These are phyloP conservation scores for Volvox reticuliferus DNA, from an alignment of 139 green algal genomes.

Conservation along the genomic window DNA sequence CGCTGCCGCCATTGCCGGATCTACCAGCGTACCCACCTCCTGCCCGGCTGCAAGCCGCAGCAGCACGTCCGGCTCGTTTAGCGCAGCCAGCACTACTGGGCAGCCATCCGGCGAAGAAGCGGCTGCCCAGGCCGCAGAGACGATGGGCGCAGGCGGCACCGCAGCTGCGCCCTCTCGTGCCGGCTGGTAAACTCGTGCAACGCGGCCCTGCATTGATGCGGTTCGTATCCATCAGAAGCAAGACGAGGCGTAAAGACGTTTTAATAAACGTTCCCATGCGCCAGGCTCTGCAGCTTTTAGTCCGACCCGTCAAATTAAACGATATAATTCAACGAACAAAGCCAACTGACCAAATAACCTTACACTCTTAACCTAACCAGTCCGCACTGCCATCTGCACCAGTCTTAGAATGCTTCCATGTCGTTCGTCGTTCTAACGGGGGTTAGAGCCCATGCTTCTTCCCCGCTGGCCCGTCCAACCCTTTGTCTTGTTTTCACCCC, in stretches of 20 bases:
- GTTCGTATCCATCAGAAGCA: neutral
- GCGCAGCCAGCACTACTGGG: conserved; percentile 21
- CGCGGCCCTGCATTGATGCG: neutral
- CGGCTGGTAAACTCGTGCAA: conserved; percentile 40
- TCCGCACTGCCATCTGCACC: too few species aligned
- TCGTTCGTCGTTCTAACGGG: too few species aligned
- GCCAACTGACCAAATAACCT: too few species aligned
- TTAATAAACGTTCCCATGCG: too few species aligned
- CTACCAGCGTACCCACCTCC: conserved; percentile 51
- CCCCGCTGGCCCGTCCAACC: neutral
- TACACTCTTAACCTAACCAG: too few species aligned
- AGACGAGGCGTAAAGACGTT: neutral
- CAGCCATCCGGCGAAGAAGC: neutral
- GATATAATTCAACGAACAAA: too few species aligned
- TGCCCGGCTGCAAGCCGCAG: conserved; percentile 23
- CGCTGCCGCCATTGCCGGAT: conserved; percentile 33
- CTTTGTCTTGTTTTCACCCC: neutral
- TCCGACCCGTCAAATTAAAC: too few species aligned
- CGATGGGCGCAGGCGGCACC: neutral
- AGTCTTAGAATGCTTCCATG: too few species aligned
- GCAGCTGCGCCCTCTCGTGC: neutral
- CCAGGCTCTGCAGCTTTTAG: too few species aligned
- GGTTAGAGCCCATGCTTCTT: neutral
- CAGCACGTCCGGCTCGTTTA: conserved; percentile 26
- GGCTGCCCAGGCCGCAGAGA: neutral